phyloP scores from a whole-genome alignment of 192 early-diverging fungal species.

The Backusella morwellensis region DNA sequence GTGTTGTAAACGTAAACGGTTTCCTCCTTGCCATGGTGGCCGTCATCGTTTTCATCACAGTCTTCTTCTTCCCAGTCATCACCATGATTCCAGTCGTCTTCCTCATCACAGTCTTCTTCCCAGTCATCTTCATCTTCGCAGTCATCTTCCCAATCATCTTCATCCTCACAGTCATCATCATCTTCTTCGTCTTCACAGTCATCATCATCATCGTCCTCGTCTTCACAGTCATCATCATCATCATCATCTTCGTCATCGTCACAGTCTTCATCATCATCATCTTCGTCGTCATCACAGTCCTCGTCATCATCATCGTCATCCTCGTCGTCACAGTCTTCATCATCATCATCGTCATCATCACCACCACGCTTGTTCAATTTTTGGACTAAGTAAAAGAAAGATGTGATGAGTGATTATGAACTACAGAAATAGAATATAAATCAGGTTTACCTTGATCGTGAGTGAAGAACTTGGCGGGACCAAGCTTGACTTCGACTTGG shows the following conservation, averaged over 20 bases:
- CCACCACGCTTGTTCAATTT: not conserved
- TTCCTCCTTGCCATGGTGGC: not conserved
- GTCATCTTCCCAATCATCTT: not conserved
- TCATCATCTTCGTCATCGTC: not conserved
- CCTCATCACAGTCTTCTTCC: not conserved
- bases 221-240: not conserved
- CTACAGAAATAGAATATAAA: not conserved
- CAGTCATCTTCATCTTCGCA: not conserved
- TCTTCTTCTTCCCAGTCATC: not conserved
- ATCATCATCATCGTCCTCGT: not conserved
- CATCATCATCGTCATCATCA: not conserved
- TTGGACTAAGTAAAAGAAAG: not conserved
- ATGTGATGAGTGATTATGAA: not conserved
- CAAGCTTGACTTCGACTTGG: not conserved
- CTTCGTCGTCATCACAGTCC: not conserved
- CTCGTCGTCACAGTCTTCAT: not conserved
- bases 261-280: not conserved
- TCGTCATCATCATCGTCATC: not conserved
- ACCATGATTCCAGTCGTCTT: not conserved
- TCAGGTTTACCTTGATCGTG: not conserved
- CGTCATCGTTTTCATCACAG: not conserved
- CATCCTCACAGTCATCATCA: not conserved
- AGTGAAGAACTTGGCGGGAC: not conserved
- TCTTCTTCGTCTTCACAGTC: not conserved
- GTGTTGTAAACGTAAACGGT: slow-evolving; percentile 15